Evolutionary conservation across 2,329 filamentous ascomycete genomes (phyloP), one percentile per base, ranked within the genome.

Genomic region (Zymoseptoria pseudotritici): DNA sequence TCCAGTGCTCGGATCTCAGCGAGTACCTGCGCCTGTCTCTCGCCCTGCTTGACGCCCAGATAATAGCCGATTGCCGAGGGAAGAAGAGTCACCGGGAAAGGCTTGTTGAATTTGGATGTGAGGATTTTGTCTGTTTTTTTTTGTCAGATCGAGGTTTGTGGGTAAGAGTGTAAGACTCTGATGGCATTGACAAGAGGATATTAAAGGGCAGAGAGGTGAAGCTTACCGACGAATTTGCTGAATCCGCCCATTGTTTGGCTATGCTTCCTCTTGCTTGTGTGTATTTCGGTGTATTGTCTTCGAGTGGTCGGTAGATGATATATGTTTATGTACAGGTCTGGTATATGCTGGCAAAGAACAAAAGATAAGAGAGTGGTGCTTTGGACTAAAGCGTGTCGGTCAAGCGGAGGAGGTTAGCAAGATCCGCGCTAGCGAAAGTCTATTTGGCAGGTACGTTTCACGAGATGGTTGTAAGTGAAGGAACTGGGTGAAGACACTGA

Each of bases 101-200:
- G 70, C 57, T 71, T 70, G 64, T 70, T 71, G 61, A 67, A 71
- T 61, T 71, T 71, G 8, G 67, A 69, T 29, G 68, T 70, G 2
- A 71, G 56, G 58, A 70, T 68, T 19, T 50, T 54, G 58, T 71
- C 69, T 71, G 55, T 31, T 8, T 17, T 21, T 24, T 50, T 7
- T 29, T 46, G 42, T 50, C n/a, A 19, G 22, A 21, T 26, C 24
- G 24, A 26, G 24, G 3, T 26, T 8, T 7, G 24, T 26, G 24
- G 24, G 24, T 26, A 8, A 26, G 3, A 26, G 1, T 26, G 24
- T 6, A 26, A 26, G 4, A 26, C 5, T 26, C 6, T 8, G 24
- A 4, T 8, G 24, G 24, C 24, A 26, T 26, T 26, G 24, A 26
- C 7, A 7, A 26, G 5, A 8, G 24, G 24, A 26, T 8, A 8